A percentile compares a stretch with the other conserved stretches of the same genome.
Evolutionary conservation across 2,329 filamentous ascomycete species (phyloP).

Genomic region (Sporothrix brasiliensis): DNA sequence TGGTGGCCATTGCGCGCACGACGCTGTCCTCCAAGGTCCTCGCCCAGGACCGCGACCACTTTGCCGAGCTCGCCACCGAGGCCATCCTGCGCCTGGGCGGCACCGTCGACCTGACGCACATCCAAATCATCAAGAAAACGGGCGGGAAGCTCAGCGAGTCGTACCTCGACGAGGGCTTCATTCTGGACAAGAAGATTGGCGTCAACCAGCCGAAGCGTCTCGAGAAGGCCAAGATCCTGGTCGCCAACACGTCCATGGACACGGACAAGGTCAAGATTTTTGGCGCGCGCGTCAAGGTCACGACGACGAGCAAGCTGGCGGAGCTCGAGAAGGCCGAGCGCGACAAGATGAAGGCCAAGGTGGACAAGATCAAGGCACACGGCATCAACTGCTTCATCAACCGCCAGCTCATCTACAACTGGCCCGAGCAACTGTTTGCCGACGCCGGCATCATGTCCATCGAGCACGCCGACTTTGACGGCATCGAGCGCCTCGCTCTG

Average conservation of each 20-base stretch:
- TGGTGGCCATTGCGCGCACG: constrained; percentile 87
- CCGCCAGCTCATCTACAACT: constrained; percentile 99
- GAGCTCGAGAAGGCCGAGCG: constrained; percentile 97
- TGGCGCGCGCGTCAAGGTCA: constrained; percentile 93
- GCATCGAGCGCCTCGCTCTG: constrained; percentile 89
- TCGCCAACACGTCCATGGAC: constrained; percentile 98
- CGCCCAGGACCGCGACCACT: constrained; percentile 89
- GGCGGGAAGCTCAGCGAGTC: constrained; percentile 97
- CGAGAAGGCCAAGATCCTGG: constrained; percentile 96
- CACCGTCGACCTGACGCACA: constrained; percentile 91
- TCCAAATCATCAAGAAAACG: constrained; percentile 99
- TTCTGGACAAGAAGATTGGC: constrained; percentile 98
- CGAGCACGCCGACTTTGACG: constrained; percentile 98
- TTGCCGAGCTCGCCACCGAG: constrained; percentile 85
- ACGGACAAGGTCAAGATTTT: constrained; percentile 99
- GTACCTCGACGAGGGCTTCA: constrained; percentile 97
- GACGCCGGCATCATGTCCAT: constrained; percentile 98
- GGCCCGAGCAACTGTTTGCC: constrained; percentile 97
- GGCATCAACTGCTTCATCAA: constrained; percentile 99
- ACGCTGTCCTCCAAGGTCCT: constrained; percentile 97
- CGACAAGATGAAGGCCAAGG: constrained; percentile 99
- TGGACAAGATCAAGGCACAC: constrained; percentile 97
- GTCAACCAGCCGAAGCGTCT: constrained; percentile 97
- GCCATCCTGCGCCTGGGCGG: constrained; percentile 89
- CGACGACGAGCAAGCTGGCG: constrained; percentile 94